Conservation (phyloP, 768 basidiomycete species). For the Boletus subcaerulescens region DNA sequence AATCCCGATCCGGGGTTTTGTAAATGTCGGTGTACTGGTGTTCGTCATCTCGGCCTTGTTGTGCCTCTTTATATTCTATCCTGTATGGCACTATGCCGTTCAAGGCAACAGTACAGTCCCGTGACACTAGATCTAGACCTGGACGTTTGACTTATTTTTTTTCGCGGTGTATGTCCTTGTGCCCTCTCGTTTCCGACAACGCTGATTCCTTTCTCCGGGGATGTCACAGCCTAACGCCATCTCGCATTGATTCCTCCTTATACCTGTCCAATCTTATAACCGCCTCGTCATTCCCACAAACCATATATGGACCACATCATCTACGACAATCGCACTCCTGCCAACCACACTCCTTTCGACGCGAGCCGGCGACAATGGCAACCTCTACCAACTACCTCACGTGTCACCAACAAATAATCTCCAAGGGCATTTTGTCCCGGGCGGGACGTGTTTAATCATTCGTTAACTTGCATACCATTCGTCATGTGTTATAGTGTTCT, state of each 20-base stretch:
- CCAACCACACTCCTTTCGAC: neutral
- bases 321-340: neutral
- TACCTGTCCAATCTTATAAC: neutral
- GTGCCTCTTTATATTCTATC: slow-evolving; percentile 78
- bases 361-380: slow-evolving; percentile 1
- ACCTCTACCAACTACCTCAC: neutral
- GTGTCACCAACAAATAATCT: slow-evolving; percentile 14
- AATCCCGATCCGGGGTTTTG: slow-evolving; percentile 46
- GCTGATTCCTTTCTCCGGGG: neutral
- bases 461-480: neutral
- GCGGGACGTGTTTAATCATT: neutral
- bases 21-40: slow-evolving; percentile 70
- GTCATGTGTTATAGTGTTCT: neutral
- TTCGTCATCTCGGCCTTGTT: slow-evolving; percentile 61
- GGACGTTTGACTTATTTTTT: neutral
- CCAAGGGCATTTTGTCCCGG: neutral
- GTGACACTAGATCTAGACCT: slow-evolving; percentile 2
- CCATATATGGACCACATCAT: neutral
- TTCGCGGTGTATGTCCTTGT: slow-evolving; percentile 7
- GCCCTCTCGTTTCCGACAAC: neutral
- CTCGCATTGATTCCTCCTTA: slow-evolving; percentile 8
- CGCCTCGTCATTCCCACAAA: neutral
- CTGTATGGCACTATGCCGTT: slow-evolving; percentile 46
- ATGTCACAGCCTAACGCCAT: neutral
- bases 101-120: neutral